Base-by-base conservation (phyloP, 2,329 filamentous ascomycete species). In the Fusarium sulawesiense region DNA sequence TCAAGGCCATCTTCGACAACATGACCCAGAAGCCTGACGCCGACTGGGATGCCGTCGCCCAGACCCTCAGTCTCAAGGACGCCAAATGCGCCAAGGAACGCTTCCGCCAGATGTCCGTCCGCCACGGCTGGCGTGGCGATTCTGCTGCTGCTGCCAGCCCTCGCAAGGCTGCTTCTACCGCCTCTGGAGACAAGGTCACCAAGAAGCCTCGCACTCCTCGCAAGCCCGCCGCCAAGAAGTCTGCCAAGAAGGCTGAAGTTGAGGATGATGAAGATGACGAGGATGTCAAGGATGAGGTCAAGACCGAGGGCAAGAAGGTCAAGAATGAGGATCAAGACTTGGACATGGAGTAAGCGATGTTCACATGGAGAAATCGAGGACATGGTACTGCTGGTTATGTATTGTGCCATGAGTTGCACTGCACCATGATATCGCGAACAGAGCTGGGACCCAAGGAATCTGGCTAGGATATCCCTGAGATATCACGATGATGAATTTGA, bases 1-100 rank as follows among this genome's bases (percentile, higher is more conserved):
- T 83, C 72, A 80, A 81, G 57, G 78, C 79, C 14, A 74, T 83
- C 41, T 82, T 83, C 62, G 77, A 81, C 70, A 80, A 82, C 70
- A 81, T 83, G 78, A 79, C 73, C 7, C 70, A 78, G 45, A 81
- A 80, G 64, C 80, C 79, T 9, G 78, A 82, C 10, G 78, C 83
- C 29, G 75, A 85, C 72, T 85, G 80, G 76, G 74, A 79, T 18
- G 68, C 74, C 2, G 78, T 85, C 42, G 83, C 82, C 7, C 11
- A 44, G 4, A 69, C 75, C 14, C 66, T 81, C 16, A 76, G 76
- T 6, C 77, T 83, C 56, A 82, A 83, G 61, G 78, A 82, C 50
- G 79, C 76, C 53, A 82, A 80, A 50, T 82, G 80, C 60, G 81
- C 81, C 62, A 81, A 80, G 55, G 78, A 82, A 62, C 80, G 80